These are phyloP conservation scores for Leccinum incarnatum DNA, from an alignment of 768 basidiomycete genomes.

Conservation along the genomic window DNA sequence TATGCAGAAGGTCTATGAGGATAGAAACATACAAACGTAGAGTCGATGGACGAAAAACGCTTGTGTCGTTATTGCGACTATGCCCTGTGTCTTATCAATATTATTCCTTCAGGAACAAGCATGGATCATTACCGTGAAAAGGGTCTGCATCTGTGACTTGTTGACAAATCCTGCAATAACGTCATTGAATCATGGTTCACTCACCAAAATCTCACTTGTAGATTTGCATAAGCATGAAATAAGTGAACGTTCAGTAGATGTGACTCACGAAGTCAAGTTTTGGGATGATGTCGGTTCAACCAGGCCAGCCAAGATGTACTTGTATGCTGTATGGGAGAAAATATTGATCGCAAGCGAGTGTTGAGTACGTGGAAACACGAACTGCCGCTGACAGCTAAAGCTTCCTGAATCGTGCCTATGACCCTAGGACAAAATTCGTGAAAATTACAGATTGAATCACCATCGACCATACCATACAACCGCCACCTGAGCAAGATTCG, in stretches of 20 bases:
- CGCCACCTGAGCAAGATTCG: background rate
- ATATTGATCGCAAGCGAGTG: background rate
- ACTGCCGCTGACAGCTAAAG: background rate
- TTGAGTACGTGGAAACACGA: background rate
- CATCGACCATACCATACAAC: background rate
- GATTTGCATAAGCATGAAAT: background rate
- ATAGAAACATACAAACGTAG: background rate
- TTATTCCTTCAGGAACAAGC: background rate
- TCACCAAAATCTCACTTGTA: background rate
- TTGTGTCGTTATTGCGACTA: background rate
- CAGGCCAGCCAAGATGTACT: background rate
- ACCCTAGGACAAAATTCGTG: background rate
- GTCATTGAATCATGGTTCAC: background rate
- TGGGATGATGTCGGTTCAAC: background rate
- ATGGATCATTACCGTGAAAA: background rate
- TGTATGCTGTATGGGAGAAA: background rate
- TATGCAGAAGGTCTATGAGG: background rate
- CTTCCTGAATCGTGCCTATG: background rate
- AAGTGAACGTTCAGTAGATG: background rate
- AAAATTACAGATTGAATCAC: no score
- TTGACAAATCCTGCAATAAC: no score
- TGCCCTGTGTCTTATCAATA: background rate
- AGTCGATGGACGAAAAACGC: slow-evolving; percentile 3
- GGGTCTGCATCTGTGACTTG: background rate
- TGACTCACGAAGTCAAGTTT: background rate